These are phyloP conservation scores for Fusarium musae DNA, from an alignment of 2,329 filamentous ascomycete genomes.

Conservation along the genomic window DNA sequence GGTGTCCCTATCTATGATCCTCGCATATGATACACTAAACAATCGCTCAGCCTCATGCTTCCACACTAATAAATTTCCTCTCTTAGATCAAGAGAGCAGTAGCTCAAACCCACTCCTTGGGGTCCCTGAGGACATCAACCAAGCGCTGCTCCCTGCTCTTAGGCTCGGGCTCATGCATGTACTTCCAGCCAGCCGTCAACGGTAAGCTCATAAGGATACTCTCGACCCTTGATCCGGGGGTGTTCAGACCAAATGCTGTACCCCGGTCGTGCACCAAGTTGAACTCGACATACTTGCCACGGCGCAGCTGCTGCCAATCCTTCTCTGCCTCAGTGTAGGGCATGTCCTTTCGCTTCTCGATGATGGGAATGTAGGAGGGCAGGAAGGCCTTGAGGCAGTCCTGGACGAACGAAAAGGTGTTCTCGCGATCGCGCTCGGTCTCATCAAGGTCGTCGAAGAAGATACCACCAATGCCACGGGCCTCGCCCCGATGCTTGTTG, in stretches of 20 bases:
- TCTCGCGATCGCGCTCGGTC: slow-evolving; percentile 85
- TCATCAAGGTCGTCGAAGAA: slow-evolving; percentile 99
- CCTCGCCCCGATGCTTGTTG: slow-evolving; percentile 90
- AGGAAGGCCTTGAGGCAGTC: slow-evolving; percentile 88
- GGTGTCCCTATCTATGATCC: slow-evolving; percentile 35
- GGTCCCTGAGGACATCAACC: slow-evolving; percentile 74
- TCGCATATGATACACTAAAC: slow-evolving; percentile 39
- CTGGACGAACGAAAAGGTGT: slow-evolving; percentile 88
- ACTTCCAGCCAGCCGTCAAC: slow-evolving; percentile 91
- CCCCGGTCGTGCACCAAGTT: slow-evolving; percentile 97
- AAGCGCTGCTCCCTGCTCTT: slow-evolving; percentile 82
- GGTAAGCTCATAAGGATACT: slow-evolving; percentile 98
- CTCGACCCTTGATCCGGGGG: slow-evolving; percentile 90
- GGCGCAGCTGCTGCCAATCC: slow-evolving; percentile 93
- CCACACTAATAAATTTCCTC: slow-evolving; percentile 5
- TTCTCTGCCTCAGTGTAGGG: slow-evolving; percentile 87
- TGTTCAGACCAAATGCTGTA: slow-evolving; percentile 93
- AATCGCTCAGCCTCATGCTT: slow-evolving; percentile 26
- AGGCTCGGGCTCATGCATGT: slow-evolving; percentile 88
- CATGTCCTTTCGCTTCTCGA: slow-evolving; percentile 91
- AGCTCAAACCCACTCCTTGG: slow-evolving; percentile 72
- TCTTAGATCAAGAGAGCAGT: background rate
- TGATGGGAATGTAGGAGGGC: slow-evolving; percentile 89
- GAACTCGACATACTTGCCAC: slow-evolving; percentile 98
- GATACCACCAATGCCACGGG: slow-evolving; percentile 91